Percentiles rank a stretch among this genome's conserved stretches.
Evolutionary conservation across 164 flowering plant genomes (phyloP).

Genomic region (Nymphaea thermarum): DNA sequence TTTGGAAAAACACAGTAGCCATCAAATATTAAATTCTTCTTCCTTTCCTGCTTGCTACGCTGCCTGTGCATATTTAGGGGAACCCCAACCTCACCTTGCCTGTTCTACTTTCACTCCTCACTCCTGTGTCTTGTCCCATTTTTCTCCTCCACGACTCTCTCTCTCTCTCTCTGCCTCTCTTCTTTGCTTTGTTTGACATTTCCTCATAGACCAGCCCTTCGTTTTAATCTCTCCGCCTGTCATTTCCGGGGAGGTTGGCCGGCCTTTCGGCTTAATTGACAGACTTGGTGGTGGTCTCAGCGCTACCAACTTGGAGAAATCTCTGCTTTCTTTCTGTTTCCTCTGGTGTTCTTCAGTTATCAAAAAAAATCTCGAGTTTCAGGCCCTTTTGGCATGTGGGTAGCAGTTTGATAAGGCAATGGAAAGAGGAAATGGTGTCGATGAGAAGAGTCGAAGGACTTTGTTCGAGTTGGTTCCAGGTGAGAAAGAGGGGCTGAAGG

Average conservation of each 20-base stretch:
- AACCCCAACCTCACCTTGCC: not conserved
- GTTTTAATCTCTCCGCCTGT: not conserved
- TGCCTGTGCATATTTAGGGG: not conserved
- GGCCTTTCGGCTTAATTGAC: too few relatives aligned
- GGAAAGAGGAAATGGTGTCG: not conserved
- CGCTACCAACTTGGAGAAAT: too few relatives aligned
- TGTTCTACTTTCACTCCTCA: not conserved
- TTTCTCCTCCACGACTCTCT: too few relatives aligned
- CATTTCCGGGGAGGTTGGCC: too few relatives aligned
- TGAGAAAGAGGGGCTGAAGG: not conserved
- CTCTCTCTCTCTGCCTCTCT: not conserved
- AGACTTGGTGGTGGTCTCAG: too few relatives aligned
- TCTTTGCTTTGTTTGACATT: not conserved
- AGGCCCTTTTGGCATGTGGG: not conserved
- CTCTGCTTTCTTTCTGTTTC: too few relatives aligned
- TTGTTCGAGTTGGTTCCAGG: not conserved
- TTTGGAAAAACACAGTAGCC: too few relatives aligned
- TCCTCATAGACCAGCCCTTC: not conserved
- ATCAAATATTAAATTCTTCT: too few relatives aligned
- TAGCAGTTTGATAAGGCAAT: not conserved
- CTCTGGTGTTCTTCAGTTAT: not conserved
- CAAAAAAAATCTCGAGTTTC: not conserved
- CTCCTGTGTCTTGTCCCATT: too few relatives aligned
- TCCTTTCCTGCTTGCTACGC: not conserved
- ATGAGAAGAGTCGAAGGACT: not conserved